Evolutionary conservation across 768 basidiomycete species (phyloP), one percentile per base, ranked within the genome.

Genomic region (Flagelloscypha sp.): DNA sequence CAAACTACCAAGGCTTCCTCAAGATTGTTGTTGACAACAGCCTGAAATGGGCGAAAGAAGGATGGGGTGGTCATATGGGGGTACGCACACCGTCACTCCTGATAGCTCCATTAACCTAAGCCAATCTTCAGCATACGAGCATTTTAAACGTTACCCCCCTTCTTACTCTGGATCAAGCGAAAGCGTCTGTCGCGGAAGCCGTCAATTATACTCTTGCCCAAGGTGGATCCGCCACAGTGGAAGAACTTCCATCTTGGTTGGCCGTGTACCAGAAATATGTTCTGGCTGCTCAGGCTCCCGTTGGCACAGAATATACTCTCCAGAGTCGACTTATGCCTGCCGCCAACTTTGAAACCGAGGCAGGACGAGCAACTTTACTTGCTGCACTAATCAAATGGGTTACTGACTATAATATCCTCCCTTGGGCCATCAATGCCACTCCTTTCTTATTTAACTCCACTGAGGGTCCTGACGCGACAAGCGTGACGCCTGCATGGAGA

Each of bases 41-140:
- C 3, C 38, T 45, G 27, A 41, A 43, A 28, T 62, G 60, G 58
- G 56, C 50, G 4, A 36, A 44, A 10, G 49, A 61, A 20, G 60
- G 60, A 7, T 63, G 61, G 61, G 61, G 61, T 13, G 60, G 60
- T 0, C 57, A 61, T 41, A 54, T 59, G 20, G 36, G 30, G 10
- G 57, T 60, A 32, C 17, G 53, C 45, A 3, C 13, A 29, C 4
- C 12, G 15, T 8, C 12, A 10, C 9, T 31, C n/a, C 27, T 16
- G 27, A 32, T 2, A n/a, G 19, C 15, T 30, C 15, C 2, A 22
- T 25, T 27, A 21, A 30, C 16, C 22, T 30, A 10, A 33, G 8
- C 24, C 1, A 28, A 15, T 23, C n/a, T n/a, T n/a, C 37, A 59
- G 57, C 45, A 45, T 19, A 42, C 40, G 2, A 41, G 38, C 6